Evolutionary conservation across 345 rosid species (phyloP), one percentile per base, ranked within the genome.

Genomic region (Microcos paniculata): DNA sequence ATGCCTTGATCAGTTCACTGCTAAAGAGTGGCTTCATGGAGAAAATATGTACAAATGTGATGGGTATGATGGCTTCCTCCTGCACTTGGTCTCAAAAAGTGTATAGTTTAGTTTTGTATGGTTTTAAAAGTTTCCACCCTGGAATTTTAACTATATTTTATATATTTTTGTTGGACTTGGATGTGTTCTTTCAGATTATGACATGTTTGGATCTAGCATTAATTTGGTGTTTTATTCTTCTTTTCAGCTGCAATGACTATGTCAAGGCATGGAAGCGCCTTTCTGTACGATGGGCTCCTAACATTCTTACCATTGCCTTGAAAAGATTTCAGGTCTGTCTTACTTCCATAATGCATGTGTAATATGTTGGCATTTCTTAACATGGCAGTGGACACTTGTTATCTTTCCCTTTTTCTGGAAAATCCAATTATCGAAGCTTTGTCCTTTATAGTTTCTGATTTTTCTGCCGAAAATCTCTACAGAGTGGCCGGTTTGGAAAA

Each of bases 21-120:
- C 62, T 62, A 79, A 77, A 76, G 99, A 96, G 91, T 84, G 90
- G 91, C 98, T 96, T 79, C 86, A 93, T 33, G 99, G 98, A 66
- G 99, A 96, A 16, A 96, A 96, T 82, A 86, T 96, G 98, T 96
- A 96, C 82, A 91, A 86, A 78, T 96, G 99, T 81, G 99, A 96
- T 16, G 91, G 94, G 99, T 96, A 92, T 75, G 81, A 30, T 61
- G 64, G 26, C 62, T 74, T 65, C 13, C 67, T 46, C 63, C n/a
- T 40, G 23, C 33, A 31, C 31, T 48, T 65, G 49, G 4, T 56
- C 59, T 76, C 48, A 49, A 14, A 21, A 48, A 57, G 71, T 21
- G 1, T 77, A 51, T 67, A 66, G 42, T 73, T 62, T 45, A 45
- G 18, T 14, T 59, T 42, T 67, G 35, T 53, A n/a, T n/a, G n/a